Evolutionary conservation across 2,329 filamentous ascomycete genomes (phyloP).

Genomic region (Neocatenulostroma microsporum): DNA sequence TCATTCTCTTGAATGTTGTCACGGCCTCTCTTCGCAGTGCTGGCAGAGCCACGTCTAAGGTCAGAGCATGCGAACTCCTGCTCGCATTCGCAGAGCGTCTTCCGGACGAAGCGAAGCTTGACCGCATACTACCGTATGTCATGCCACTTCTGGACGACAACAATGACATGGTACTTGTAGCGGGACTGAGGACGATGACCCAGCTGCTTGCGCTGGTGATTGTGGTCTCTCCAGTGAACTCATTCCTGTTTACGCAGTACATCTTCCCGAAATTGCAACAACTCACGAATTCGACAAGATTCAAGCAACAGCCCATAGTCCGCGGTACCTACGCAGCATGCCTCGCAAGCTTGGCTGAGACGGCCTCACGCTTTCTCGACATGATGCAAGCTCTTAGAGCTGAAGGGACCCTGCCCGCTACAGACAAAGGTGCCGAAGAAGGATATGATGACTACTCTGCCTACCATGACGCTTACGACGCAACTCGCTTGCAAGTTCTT

Average conservation of each 20-base stretch:
- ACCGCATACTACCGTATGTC: slow-evolving; percentile 84
- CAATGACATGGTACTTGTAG: slow-evolving; percentile 74
- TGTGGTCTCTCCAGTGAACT: slow-evolving; percentile 71
- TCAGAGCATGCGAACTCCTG: slow-evolving; percentile 84
- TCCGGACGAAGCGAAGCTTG: slow-evolving; percentile 91
- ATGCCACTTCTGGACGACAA: slow-evolving; percentile 75
- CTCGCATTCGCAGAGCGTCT: slow-evolving; percentile 84
- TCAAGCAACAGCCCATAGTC: slow-evolving; percentile 53
- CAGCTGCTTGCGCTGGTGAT: slow-evolving; percentile 81
- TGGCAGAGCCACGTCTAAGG: slow-evolving; percentile 74
- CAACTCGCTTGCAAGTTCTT: slow-evolving; percentile 73
- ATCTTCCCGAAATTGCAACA: slow-evolving; percentile 52
- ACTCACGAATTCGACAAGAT: slow-evolving; percentile 47
- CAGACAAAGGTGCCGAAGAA: slow-evolving; percentile 73
- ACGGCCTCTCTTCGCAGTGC: slow-evolving; percentile 85
- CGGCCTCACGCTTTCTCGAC: slow-evolving; percentile 76
- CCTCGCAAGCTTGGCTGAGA: slow-evolving; percentile 77
- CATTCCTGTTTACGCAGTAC: slow-evolving; percentile 60
- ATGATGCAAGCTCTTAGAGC: slow-evolving; percentile 82
- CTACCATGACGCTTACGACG: slow-evolving; percentile 79
- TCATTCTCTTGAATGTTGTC: slow-evolving; percentile 85
- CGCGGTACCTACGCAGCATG: slow-evolving; percentile 90
- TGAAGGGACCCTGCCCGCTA: slow-evolving; percentile 69
- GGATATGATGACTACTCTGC: slow-evolving; percentile 52
- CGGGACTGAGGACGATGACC: slow-evolving; percentile 77